Base-by-base conservation (phyloP, 176 grass and related monocot genomes). In the Guadua angustifolia region DNA sequence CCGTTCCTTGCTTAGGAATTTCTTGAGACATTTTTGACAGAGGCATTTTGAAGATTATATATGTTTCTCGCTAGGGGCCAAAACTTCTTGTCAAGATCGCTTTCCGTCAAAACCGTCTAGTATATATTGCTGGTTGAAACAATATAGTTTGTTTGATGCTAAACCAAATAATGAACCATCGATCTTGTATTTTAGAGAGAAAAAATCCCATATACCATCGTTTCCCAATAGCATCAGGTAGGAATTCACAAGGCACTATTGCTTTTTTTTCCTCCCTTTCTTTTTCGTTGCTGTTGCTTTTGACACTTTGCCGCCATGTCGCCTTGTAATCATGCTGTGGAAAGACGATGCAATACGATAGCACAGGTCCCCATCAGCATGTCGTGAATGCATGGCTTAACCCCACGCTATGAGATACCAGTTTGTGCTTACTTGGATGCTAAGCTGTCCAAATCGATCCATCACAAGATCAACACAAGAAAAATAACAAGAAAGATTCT, bases 311-410 rank as follows among this genome's bases (percentile, higher is more conserved):
- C 55, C 71, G 53, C 68, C 52, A 12, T 61, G 82, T 63, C 77
- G 44, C 77, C 69, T 26, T 70, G 70, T 55, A 85, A 89, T 81
- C 71, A 89, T 89, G 62, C 5, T 71, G 88, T 63, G 71, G 77
- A 89, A 85, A 82, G 64, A 75, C 78, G 25, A 40, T 4, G 82
- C 71, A 60, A 35, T 55, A 81, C 70, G 82, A 73, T 80, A 32
- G 62, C 69, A 64, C 55, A 56, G 6, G 78, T 82, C 76, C 5
- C 71, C 64, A 36, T 85, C 82, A 75, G 12, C 78, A 69, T 74
- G 53, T 49, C 88, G 53, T 53, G 43, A 47, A 40, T 9, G n/a
- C n/a, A n/a, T n/a, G 32, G 29, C 70, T 33, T 33, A 46, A 35
- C 57, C 49, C 69, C 63, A n/a, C 65, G 32, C 1, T n/a, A 8